Base-by-base conservation (phyloP, 2,329 filamentous ascomycete species). In the Magnaporthiopsis incrustans region DNA sequence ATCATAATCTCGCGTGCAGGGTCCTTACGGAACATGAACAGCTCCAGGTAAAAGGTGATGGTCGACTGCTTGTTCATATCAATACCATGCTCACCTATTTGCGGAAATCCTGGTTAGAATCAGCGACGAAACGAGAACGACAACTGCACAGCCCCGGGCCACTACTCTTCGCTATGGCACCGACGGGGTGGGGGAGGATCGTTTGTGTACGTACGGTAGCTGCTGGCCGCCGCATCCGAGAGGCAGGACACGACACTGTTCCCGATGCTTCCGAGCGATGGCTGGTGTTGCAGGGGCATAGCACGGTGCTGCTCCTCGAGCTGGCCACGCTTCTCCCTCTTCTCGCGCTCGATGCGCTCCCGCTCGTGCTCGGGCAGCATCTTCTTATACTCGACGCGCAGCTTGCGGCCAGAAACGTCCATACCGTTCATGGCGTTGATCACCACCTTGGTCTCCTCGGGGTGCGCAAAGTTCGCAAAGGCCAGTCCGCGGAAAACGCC, bases 381-480 rank as follows among this genome's bases (percentile, higher is more conserved):
- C 80, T 98, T 98, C 83, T 99, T 99, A 80, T 98, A 99, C 77
- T 99, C 95, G 32, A 99, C 95, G 61, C 95, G 85, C 69, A 99
- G 80, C 78, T 98, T 98, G 66, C 95, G 86, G 59, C 95, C 95
- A 73, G 97, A 92, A 11, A 99, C 85, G 72, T 98, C 95, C 76
- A 97, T 90, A 70, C 96, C 92, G 73, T 99, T 99, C 83, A 99
- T 89, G 63, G 89, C 85, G 65, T 97, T 90, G 67, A 99, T 99
- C 61, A 98, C 95, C 61, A 89, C 84, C 15, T 91, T 89, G 0
- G 95, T 99, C 76, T 99, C 95, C 68, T 97, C 91, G 1, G 95
- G 87, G 22, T 92, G 97, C 50, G 95, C 96, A 76, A 98, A 99
- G 78, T 99, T 99, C 73, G 95, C 95, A 79, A 99, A 99, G 2